Evolutionary conservation across 495 filamentous ascomycete species (phyloP).

Genomic region (Ramalina peruviana): DNA sequence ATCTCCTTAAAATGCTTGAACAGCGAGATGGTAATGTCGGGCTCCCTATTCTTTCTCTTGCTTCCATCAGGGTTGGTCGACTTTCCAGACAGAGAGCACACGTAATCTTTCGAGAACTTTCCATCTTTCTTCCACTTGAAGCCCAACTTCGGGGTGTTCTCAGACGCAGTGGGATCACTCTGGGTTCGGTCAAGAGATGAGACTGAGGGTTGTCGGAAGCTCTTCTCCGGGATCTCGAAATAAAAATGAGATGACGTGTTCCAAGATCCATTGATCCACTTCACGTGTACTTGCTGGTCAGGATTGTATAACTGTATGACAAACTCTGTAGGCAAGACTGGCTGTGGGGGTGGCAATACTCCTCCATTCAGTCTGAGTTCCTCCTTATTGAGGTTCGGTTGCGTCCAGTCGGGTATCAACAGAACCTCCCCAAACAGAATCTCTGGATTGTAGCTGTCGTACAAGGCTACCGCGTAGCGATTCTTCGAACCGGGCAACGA

Average conservation of each 20-base stretch:
- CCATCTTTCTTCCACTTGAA: constrained; percentile 92
- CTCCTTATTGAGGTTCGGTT: constrained; percentile 64
- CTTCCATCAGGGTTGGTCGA: constrained; percentile 45
- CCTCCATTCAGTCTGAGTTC: constrained; percentile 64
- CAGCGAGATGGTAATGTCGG: constrained; percentile 82
- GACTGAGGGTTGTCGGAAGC: constrained; percentile 64
- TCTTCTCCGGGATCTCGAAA: constrained; percentile 81
- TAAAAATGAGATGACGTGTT: constrained; percentile 34
- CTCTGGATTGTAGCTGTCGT: constrained; percentile 66
- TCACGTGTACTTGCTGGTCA: constrained; percentile 64
- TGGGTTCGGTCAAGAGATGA: constrained; percentile 66
- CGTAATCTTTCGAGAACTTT: constrained; percentile 68
- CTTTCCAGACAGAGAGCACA: constrained; percentile 67
- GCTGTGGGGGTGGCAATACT: constrained; percentile 53
- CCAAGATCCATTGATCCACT: constrained; percentile 60
- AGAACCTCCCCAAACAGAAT: constrained; percentile 79
- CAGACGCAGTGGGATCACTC: constrained; percentile 49
- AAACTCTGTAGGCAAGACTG: constrained; percentile 66
- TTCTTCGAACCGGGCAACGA: constrained; percentile 53
- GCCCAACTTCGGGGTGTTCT: constrained; percentile 60
- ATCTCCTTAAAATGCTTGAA: constrained; percentile 56
- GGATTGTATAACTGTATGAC: constrained; percentile 85
- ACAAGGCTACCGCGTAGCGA: constrained; percentile 73
- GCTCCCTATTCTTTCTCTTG: constrained; percentile 68
- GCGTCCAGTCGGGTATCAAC: constrained; percentile 71